A percentile compares a stretch with the other conserved stretches of the same genome.
Conservation (phyloP, 192 early-diverging fungal species). For the Coemansia sp. region DNA sequence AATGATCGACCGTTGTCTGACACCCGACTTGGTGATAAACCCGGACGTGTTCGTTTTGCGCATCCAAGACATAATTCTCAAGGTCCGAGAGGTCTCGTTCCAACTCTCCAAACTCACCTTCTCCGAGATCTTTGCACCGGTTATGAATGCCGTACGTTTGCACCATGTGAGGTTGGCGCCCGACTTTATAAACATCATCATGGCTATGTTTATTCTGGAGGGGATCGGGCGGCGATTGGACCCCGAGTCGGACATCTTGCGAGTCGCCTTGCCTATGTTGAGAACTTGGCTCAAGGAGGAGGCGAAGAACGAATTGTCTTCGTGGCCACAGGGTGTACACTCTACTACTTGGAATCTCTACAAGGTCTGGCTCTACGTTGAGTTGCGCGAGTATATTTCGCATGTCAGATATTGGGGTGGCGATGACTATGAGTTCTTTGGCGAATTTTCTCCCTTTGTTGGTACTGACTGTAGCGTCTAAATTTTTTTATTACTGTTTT, state of each 20-base stretch:
- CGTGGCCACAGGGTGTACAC: slow-evolving; percentile 2
- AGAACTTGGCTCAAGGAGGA: slow-evolving; percentile 55
- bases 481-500: neutral
- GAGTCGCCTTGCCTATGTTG: slow-evolving; percentile 73
- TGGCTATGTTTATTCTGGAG: slow-evolving; percentile 90
- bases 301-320: slow-evolving; percentile 26
- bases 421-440: slow-evolving; percentile 50
- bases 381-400: slow-evolving; percentile 47
- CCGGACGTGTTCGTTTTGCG: slow-evolving; percentile 75
- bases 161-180: slow-evolving; percentile 94
- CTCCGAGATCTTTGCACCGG: slow-evolving; percentile 73
- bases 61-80: slow-evolving; percentile 78
- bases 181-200: slow-evolving; percentile 91
- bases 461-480: slow-evolving; percentile 29
- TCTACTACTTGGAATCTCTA: slow-evolving; percentile 29
- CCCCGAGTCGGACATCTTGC: slow-evolving; percentile 87
- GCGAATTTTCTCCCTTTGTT: slow-evolving; percentile 45
- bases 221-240: slow-evolving; percentile 91
- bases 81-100: slow-evolving; percentile 68
- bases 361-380: slow-evolving; percentile 51
- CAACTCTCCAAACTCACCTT: slow-evolving; percentile 80
- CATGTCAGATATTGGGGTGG: slow-evolving; percentile 40
- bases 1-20: slow-evolving; percentile 84
- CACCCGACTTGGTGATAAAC: slow-evolving; percentile 68
- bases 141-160: slow-evolving; percentile 82